Conservation (phyloP, 2,329 filamentous ascomycete genomes). For the Ceratocystis cacaofunesta region DNA sequence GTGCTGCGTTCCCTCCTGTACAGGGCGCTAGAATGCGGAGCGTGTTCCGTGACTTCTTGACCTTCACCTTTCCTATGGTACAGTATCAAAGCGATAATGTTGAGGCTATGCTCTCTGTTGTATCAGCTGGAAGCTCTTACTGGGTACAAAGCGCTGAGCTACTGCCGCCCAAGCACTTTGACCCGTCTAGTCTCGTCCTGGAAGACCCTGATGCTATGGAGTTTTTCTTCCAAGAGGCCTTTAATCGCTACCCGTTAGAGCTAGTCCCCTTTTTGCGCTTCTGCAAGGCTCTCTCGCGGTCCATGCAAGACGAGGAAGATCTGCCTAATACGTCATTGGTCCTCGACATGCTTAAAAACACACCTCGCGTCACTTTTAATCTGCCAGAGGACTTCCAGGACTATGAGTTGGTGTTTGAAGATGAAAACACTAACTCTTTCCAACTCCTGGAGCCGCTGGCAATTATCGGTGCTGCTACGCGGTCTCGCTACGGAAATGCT, state of each 20-base stretch:
- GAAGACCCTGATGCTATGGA: conserved; percentile 39
- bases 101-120: conserved; percentile 46
- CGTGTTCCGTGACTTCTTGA: conserved; percentile 55
- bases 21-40: conserved; percentile 49
- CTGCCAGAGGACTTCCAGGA: conserved; percentile 57
- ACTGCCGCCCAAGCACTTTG: conserved; percentile 18
- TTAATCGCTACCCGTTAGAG: conserved; percentile 28
- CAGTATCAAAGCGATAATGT: conserved; percentile 62
- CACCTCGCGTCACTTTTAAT: conserved; percentile 61
- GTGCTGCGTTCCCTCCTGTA: conserved; percentile 36
- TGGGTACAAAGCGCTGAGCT: conserved; percentile 6
- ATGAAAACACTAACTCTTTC: conserved; percentile 71
- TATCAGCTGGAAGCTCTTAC: conserved; percentile 30
- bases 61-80: conserved; percentile 49
- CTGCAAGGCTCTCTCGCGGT: conserved; percentile 24
- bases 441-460: conserved; percentile 48
- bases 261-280: conserved; percentile 24
- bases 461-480: conserved; percentile 35
- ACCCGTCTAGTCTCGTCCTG: conserved; percentile 31
- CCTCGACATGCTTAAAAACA: conserved; percentile 49
- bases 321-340: conserved; percentile 27
- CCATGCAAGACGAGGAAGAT: conserved; percentile 20
- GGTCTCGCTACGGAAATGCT: conserved; percentile 21
- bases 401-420: conserved; percentile 68
- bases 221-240: conserved; percentile 16